These are phyloP conservation scores for Citeromyces nyonsensis DNA, from an alignment of 805 yeast genomes.

Conservation along the genomic window DNA sequence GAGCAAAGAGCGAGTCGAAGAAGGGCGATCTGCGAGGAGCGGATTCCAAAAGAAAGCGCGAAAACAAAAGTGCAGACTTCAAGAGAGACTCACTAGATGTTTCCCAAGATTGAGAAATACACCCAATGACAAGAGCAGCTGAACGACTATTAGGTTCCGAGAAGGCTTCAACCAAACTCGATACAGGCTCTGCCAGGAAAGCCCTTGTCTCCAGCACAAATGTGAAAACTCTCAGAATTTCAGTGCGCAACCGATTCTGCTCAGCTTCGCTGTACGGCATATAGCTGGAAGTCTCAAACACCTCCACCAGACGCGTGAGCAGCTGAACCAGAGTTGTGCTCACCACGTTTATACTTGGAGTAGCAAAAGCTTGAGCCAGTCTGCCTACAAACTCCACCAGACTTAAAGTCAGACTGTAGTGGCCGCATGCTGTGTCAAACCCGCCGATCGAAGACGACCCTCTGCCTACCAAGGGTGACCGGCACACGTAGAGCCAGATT, in stretches of 20 bases:
- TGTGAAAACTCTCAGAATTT: too few species aligned
- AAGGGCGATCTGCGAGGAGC: too few species aligned
- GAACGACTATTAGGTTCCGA: too few species aligned
- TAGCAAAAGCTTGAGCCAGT: too few species aligned
- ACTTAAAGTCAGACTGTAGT: constrained; percentile 46
- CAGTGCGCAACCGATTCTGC: constrained; percentile 18
- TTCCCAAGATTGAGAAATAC: too few species aligned
- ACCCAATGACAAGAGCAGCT: too few species aligned
- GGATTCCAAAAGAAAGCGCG: too few species aligned
- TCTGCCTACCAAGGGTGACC: constrained; percentile 48
- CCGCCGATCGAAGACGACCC: constrained; percentile 42
- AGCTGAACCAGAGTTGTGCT: constrained; percentile 39
- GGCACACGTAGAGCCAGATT: constrained; percentile 65
- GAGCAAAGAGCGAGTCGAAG: constrained; percentile 23
- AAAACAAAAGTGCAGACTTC: too few species aligned
- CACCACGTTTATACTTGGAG: neutral
- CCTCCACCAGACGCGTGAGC: constrained; percentile 38
- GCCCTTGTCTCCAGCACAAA: too few species aligned
- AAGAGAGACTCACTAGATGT: too few species aligned
- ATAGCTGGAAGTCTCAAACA: constrained; percentile 58
- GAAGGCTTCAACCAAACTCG: too few species aligned
- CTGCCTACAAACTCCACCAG: constrained; percentile 20
- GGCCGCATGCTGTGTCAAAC: constrained; percentile 42
- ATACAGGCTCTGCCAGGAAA: too few species aligned
- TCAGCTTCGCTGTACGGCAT: constrained; percentile 47